Evolutionary conservation across 176 grass and related monocot species (phyloP), one percentile per base, ranked within the genome.

Genomic region (Puya raimondii): DNA sequence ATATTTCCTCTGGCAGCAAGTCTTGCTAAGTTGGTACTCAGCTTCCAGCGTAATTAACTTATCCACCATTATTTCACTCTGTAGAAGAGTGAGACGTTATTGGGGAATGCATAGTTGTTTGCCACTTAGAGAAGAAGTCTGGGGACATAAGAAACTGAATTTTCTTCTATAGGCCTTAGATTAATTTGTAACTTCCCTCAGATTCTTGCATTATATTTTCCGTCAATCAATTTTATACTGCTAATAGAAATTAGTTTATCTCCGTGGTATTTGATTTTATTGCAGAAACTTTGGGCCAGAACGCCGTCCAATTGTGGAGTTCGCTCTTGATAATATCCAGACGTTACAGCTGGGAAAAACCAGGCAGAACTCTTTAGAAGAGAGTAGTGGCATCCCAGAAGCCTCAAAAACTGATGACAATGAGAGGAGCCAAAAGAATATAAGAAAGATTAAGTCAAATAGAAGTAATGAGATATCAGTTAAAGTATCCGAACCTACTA

Each of bases 251-350:
- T 42, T 7, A 42, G 27, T 59, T n/a, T 79, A 56, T 69, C 66
- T 27, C 12, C 18, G n/a, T 48, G 23, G 76, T 13, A 72, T 81
- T 61, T 23, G 3, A 11, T 69, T 75, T 47, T 69, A 29, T 70
- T 81, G 59, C 64, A 97, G 86, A 85, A 73, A 97, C 94, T 4
- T 97, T 74, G 86, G 86, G 49, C 63, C 72, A 56, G 89, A 97
- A 27, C 86, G 77, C 2, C 81, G 94, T 20, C 94, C 94, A 13
- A 88, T 93, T 69, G 89, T 90, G 58, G 89, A 99, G 72, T 99
- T 93, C 51, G 89, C 94, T 50, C 80, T 93, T 61, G 94, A 99
- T 71, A 78, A 93, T 68, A 64, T 99, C 23, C 88, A 99, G 63
- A 93, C 93, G 78, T 49, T 93, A 74, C 80, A 82, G 74, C 58